A percentile compares a stretch with the other conserved stretches of the same genome.
Conservation (phyloP, 257 asterid species). For the Misopates orontium region DNA sequence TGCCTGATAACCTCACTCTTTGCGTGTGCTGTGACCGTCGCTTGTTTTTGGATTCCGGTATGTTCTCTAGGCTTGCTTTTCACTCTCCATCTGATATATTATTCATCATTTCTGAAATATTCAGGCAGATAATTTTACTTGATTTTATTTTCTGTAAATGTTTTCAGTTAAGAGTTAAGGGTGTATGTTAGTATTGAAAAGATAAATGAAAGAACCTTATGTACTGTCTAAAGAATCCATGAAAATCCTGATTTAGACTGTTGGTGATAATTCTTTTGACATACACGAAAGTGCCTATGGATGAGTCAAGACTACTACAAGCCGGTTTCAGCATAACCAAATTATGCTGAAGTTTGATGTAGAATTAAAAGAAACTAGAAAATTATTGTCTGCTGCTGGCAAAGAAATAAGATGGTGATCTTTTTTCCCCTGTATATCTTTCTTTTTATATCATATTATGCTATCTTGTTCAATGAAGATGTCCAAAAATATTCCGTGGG, state of each 20-base stretch:
- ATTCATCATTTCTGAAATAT: no score
- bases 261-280: no score
- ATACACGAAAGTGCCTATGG: neutral
- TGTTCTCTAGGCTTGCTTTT: neutral
- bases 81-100: neutral
- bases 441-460: neutral
- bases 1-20: conserved; percentile 61
- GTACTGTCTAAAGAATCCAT: neutral
- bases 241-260: no score
- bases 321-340: no score
- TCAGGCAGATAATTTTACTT: no score
- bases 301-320: neutral
- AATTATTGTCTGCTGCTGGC: no score
- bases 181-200: neutral
- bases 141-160: neutral
- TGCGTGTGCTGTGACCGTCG: conserved; percentile 45
- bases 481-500: neutral
- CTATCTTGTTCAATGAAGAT: neutral
- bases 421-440: neutral
- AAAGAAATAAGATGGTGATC: no score
- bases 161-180: no score
- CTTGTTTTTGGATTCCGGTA: conserved; percentile 81
- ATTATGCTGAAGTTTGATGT: no score
- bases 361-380: no score
- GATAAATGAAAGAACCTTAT: neutral